Evolutionary conservation across 2,329 filamentous ascomycete species (phyloP).

Genomic region (Fusarium equiseti): DNA sequence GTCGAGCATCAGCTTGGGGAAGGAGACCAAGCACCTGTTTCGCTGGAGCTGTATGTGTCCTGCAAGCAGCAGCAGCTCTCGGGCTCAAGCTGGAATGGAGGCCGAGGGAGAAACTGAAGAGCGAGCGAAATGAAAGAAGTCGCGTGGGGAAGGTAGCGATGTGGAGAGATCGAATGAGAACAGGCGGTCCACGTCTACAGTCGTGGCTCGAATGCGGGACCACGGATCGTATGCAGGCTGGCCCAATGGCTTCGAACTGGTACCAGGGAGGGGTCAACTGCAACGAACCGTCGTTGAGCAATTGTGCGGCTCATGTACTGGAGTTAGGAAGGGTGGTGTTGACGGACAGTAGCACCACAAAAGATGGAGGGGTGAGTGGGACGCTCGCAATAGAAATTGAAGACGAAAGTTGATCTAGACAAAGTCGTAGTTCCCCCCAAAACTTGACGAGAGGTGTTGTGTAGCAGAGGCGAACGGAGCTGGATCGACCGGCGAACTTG

Average conservation of each 20-base stretch:
- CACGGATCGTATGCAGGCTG: slow-evolving; percentile 54
- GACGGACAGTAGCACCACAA: slow-evolving; percentile 44
- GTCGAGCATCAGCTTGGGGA: slow-evolving; percentile 41
- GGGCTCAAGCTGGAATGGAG: slow-evolving; percentile 48
- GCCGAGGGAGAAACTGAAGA: slow-evolving; percentile 50
- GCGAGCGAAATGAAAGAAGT: slow-evolving; percentile 50
- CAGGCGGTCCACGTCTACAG: slow-evolving; percentile 51
- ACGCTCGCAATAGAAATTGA: slow-evolving; percentile 39
- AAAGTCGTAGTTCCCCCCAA: slow-evolving; percentile 19
- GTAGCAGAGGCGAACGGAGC: slow-evolving; percentile 10
- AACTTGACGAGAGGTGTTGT: slow-evolving; percentile 11
- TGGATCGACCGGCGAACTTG: slow-evolving; percentile 31
- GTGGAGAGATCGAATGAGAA: slow-evolving; percentile 53
- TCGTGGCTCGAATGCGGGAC: slow-evolving; percentile 58
- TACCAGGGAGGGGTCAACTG: slow-evolving; percentile 48
- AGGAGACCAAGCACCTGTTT: slow-evolving; percentile 48
- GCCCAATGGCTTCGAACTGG: slow-evolving; percentile 52
- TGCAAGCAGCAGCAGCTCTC: slow-evolving; percentile 51
- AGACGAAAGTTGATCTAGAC: slow-evolving; percentile 33
- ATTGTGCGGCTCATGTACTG: slow-evolving; percentile 48
- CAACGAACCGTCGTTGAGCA: slow-evolving; percentile 48
- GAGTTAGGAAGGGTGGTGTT: slow-evolving; percentile 46
- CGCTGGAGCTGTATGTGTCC: slow-evolving; percentile 50
- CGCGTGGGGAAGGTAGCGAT: slow-evolving; percentile 53
- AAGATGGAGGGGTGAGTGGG: slow-evolving; percentile 44